Percentiles rank a stretch among this genome's conserved stretches.
These are phyloP conservation scores for Crataegus laevigata DNA, from an alignment of 306 rosid genomes.

Conservation along the genomic window DNA sequence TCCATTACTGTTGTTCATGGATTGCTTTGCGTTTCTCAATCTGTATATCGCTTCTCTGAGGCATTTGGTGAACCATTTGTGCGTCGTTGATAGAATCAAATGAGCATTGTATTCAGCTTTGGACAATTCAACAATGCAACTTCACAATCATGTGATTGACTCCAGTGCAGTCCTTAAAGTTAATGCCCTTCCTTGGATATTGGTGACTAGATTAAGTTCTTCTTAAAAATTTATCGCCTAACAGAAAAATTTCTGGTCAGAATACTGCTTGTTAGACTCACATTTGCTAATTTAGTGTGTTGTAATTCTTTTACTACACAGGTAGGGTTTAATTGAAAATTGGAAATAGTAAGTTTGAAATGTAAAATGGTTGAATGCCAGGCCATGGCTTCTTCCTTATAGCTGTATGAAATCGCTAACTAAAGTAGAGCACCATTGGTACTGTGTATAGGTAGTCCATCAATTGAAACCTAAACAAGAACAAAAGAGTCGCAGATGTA, in stretches of 20 bases:
- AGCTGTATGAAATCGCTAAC: neutral
- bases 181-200: too few relatives aligned
- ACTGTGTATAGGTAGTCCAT: neutral
- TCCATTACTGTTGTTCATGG: neutral
- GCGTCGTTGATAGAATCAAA: neutral
- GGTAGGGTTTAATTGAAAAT: neutral
- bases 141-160: neutral
- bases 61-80: neutral
- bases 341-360: neutral
- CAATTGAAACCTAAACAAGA: neutral
- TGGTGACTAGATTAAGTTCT: neutral
- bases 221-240: too few relatives aligned
- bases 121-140: neutral
- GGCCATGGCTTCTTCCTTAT: neutral
- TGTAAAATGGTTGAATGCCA: neutral
- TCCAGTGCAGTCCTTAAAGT: neutral
- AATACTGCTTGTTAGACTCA: neutral
- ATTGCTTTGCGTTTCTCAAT: neutral
- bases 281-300: neutral
- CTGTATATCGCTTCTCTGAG: neutral
- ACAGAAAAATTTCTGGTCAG: neutral
- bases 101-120: neutral
- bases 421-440: neutral
- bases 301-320: neutral
- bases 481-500: neutral